These are phyloP conservation scores for Paramecium pentaurelia DNA, from an alignment of 73 alveolate genomes.

Conservation along the genomic window DNA sequence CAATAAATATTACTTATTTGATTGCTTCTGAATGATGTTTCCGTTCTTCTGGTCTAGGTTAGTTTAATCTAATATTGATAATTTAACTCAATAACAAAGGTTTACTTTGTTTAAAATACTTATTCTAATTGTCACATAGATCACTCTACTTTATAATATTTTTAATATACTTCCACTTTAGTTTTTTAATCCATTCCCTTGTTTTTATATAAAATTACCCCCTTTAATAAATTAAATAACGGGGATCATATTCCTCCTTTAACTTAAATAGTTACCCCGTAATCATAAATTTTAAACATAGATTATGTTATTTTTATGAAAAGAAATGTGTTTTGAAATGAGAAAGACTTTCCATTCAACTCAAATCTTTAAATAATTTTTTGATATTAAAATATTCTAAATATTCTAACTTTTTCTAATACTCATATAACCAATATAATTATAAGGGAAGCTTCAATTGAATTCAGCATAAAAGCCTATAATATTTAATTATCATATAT, in stretches of 20 bases:
- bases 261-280: not conserved
- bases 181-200: constrained; percentile 1
- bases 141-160: not conserved
- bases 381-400: not conserved
- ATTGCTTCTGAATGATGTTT: not conserved
- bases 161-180: constrained; percentile 5
- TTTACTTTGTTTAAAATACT: not conserved
- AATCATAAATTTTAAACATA: not conserved
- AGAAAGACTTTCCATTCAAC: not conserved
- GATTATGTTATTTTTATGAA: not conserved
- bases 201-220: not conserved
- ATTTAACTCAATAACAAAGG: not conserved
- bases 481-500: not conserved
- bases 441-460: not conserved
- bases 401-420: not conserved
- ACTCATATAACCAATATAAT: not conserved
- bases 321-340: not conserved
- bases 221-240: constrained; percentile 6
- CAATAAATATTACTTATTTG: not conserved
- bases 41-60: not conserved
- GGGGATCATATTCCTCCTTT: not conserved
- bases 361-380: not conserved
- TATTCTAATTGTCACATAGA: not conserved
- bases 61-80: not conserved
- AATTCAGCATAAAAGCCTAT: not conserved